Conservation (phyloP, 2,329 filamentous ascomycete genomes). For the Didymellaceae sp. region DNA sequence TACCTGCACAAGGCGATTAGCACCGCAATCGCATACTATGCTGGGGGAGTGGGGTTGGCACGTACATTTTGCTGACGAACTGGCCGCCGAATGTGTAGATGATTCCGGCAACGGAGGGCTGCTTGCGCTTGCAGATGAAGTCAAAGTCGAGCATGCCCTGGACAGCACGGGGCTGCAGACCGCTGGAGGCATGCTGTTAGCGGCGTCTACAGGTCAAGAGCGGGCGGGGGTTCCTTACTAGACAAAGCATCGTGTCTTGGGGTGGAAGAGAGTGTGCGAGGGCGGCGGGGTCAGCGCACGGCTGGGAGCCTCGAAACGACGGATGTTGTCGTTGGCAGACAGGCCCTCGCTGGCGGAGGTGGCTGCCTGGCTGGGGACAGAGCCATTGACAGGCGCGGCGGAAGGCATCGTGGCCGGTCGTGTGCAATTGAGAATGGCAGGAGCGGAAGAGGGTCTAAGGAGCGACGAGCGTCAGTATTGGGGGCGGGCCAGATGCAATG, state of each 20-base stretch:
- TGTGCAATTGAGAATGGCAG: conserved; percentile 22
- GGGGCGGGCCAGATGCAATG: conserved; percentile 1
- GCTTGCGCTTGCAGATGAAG: conserved; percentile 99
- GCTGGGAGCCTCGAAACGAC: conserved; percentile 91
- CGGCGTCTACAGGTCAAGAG: conserved; percentile 7
- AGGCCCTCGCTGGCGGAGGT: conserved; percentile 47
- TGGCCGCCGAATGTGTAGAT: conserved; percentile 99
- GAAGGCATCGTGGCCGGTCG: conserved; percentile 53
- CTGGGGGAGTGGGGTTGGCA: conserved; percentile 31
- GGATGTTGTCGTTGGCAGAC: conserved; percentile 98
- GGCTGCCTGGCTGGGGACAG: conserved; percentile 38
- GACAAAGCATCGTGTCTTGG: conserved; percentile 99
- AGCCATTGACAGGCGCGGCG: conserved; percentile 47
- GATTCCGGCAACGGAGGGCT: conserved; percentile 96
- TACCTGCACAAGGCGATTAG: conserved; percentile 61
- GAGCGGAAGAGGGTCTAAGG: conserved; percentile 10
- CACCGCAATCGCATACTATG: conserved; percentile 12
- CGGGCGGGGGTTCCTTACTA: conserved; percentile 66
- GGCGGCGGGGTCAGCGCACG: conserved; percentile 88
- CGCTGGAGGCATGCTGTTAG: conserved; percentile 57
- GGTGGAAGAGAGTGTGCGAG: conserved; percentile 92
- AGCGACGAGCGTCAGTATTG: conserved; percentile 24
- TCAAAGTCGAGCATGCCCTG: conserved; percentile 88
- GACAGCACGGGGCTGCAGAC: conserved; percentile 84
- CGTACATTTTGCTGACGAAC: conserved; percentile 99